Percentiles rank a stretch among this genome's conserved stretches.
These are phyloP conservation scores for Saccharomyces hybrid DNA, from an alignment of 1,139 yeast species.

Conservation along the genomic window DNA sequence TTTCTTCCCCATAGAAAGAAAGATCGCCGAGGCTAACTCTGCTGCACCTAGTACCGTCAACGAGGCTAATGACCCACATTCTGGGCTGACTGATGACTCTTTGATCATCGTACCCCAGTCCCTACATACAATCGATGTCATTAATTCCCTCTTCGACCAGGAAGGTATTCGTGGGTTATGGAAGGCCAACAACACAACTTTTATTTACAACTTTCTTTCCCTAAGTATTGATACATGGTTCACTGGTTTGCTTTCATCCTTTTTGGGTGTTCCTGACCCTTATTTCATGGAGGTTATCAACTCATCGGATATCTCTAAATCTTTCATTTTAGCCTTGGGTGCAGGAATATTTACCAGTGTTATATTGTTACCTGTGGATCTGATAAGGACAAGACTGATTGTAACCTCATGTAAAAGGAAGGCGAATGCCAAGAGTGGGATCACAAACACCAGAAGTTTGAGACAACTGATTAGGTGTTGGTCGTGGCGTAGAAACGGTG, in stretches of 20 bases:
- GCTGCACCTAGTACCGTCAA: neutral
- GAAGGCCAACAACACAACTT: slow-evolving; percentile 81
- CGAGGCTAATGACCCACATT: neutral
- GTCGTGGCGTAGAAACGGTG: slow-evolving; percentile 34
- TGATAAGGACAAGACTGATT: slow-evolving; percentile 69
- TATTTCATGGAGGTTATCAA: slow-evolving; percentile 76
- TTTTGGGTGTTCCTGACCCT: slow-evolving; percentile 85
- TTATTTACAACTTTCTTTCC: slow-evolving; percentile 65
- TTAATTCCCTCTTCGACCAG: slow-evolving; percentile 57
- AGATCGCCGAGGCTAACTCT: neutral
- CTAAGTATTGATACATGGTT: slow-evolving; percentile 87
- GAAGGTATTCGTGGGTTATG: slow-evolving; percentile 84
- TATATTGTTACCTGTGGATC: slow-evolving; percentile 72
- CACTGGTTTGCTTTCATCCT: slow-evolving; percentile 76
- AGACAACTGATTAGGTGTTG: slow-evolving; percentile 32
- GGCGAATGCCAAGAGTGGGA: slow-evolving; percentile 1
- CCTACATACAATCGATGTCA: slow-evolving; percentile 60
- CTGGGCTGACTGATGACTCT: slow-evolving; percentile 8
- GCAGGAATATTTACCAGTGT: slow-evolving; percentile 72
- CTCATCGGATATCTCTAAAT: slow-evolving; percentile 47
- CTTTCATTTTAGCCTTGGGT: slow-evolving; percentile 57
- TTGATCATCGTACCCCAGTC: slow-evolving; percentile 49
- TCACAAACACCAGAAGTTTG: slow-evolving; percentile 28
- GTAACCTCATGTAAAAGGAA: slow-evolving; percentile 37
- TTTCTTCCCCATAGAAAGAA: slow-evolving; percentile 38